A percentile compares a stretch with the other conserved stretches of the same genome.
Evolutionary conservation across 2,329 filamentous ascomycete genomes (phyloP).

Genomic region (Hypoxylon sp.): DNA sequence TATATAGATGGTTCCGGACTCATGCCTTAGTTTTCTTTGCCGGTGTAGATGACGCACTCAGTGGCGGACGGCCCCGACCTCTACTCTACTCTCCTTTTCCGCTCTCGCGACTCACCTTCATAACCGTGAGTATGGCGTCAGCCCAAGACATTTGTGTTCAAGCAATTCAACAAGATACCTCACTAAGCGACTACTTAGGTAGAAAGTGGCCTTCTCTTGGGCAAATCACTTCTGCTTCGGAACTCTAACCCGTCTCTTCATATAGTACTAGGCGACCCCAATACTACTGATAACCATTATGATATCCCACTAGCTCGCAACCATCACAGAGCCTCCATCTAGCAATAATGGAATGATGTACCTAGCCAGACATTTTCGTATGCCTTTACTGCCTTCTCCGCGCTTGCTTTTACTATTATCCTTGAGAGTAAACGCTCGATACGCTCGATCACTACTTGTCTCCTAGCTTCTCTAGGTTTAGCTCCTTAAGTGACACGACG

Average conservation of each 20-base stretch:
- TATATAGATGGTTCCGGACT: background rate
- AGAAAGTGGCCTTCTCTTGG: background rate
- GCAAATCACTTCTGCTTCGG: background rate
- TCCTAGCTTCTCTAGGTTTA: slow-evolving; percentile 49
- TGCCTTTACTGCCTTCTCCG: background rate
- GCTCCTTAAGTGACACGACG: slow-evolving; percentile 38
- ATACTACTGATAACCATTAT: slow-evolving; percentile 24
- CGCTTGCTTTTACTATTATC: background rate
- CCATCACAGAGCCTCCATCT: slow-evolving; percentile 11
- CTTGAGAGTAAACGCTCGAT: no score
- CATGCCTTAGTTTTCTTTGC: background rate
- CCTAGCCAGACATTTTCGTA: background rate
- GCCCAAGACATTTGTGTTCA: background rate
- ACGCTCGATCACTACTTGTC: slow-evolving; percentile 36
- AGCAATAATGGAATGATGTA: slow-evolving; percentile 1
- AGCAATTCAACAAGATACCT: background rate
- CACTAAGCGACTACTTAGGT: background rate
- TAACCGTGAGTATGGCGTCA: background rate
- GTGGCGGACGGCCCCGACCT: background rate
- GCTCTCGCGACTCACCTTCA: background rate
- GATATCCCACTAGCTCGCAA: slow-evolving; percentile 18
- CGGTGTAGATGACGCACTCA: background rate
- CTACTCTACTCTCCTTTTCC: background rate
- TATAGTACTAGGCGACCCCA: slow-evolving; percentile 7
- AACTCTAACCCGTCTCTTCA: background rate